These are phyloP conservation scores for Cucurbita argyrosperma DNA, from an alignment of 306 rosid species.

Conservation along the genomic window DNA sequence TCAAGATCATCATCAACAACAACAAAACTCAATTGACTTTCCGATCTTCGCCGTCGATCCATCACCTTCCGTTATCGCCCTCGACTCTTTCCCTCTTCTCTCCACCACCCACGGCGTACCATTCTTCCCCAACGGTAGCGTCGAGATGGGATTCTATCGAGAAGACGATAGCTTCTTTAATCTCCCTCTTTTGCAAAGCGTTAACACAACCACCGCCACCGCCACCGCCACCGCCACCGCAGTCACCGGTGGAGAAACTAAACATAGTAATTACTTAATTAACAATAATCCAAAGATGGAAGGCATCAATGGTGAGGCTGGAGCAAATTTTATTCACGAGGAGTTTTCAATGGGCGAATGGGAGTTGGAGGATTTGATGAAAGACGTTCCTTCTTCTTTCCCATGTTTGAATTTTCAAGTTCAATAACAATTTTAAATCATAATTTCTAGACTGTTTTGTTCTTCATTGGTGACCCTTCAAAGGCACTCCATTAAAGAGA, in stretches of 20 bases:
- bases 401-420: slow-evolving; percentile 52
- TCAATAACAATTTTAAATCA: neutral
- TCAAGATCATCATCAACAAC: slow-evolving; percentile 13
- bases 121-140: neutral
- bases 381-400: slow-evolving; percentile 60
- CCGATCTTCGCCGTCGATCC: slow-evolving; percentile 34
- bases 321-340: slow-evolving; percentile 33
- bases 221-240: neutral
- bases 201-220: slow-evolving; percentile 9
- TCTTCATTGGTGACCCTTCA: neutral
- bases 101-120: slow-evolving; percentile 19
- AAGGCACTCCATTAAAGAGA: neutral
- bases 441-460: no score
- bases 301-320: slow-evolving; percentile 22
- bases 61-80: slow-evolving; percentile 15
- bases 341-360: slow-evolving; percentile 59
- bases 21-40: slow-evolving; percentile 11
- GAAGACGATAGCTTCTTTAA: slow-evolving; percentile 35
- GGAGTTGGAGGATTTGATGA: slow-evolving; percentile 84
- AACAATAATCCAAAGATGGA: slow-evolving; percentile 17
- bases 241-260: neutral
- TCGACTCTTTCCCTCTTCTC: slow-evolving; percentile 25
- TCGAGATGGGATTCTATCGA: slow-evolving; percentile 16
- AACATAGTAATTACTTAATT: slow-evolving; percentile 1
- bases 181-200: slow-evolving; percentile 50